These are phyloP conservation scores for Boletus coccyginus DNA, from an alignment of 768 basidiomycete genomes.

Conservation along the genomic window DNA sequence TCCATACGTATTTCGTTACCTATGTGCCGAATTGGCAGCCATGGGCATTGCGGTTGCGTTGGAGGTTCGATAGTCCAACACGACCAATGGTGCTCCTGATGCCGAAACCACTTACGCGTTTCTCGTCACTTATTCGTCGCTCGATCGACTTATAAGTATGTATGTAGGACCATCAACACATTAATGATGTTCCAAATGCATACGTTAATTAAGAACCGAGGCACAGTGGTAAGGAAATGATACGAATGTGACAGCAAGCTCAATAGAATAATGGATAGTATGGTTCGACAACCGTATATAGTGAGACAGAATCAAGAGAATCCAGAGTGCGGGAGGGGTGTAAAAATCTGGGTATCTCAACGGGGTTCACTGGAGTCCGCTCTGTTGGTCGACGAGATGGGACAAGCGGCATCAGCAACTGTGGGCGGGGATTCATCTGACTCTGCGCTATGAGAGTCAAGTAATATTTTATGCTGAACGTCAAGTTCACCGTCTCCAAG, in stretches of 20 bases:
- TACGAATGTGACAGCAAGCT: constrained; percentile 11
- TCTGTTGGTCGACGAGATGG: not conserved
- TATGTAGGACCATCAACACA: not conserved
- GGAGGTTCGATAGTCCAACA: constrained; percentile 52
- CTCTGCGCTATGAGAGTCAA: not conserved
- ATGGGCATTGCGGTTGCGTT: constrained; percentile 96
- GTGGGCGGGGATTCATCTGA: not conserved
- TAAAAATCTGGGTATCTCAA: constrained; percentile 15
- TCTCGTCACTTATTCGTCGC: not conserved
- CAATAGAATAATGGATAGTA: constrained; percentile 12
- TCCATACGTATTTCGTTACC: constrained; percentile 91
- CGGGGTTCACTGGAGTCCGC: constrained; percentile 3
- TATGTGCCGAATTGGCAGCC: constrained; percentile 94
- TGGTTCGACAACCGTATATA: constrained; percentile 14
- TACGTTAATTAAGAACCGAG: constrained; percentile 15
- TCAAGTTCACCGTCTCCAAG: constrained; percentile 27
- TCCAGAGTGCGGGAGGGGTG: constrained; percentile 6
- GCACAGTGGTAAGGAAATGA: constrained; percentile 11
- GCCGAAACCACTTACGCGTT: not conserved
- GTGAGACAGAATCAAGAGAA: not conserved
- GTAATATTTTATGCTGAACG: not conserved
- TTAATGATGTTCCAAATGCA: constrained; percentile 7
- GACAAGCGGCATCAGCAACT: not conserved
- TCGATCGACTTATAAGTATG: not conserved
- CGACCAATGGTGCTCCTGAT: not conserved